These are phyloP conservation scores for Tulasnella sp. DNA, from an alignment of 768 basidiomycete genomes.

Conservation along the genomic window DNA sequence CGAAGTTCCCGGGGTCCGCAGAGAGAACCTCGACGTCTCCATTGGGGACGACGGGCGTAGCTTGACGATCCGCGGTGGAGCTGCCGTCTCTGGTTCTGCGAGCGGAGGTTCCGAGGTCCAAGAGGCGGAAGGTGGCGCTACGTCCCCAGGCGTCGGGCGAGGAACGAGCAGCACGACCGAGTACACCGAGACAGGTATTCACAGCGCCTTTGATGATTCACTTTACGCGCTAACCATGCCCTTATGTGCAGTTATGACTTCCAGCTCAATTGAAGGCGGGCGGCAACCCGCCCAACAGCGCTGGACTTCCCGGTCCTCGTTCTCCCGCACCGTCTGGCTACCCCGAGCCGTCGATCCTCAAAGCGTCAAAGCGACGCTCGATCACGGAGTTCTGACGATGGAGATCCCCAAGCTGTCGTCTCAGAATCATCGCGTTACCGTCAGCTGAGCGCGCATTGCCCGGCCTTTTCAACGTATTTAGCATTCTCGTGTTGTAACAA, in stretches of 20 bases:
- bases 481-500: neutral
- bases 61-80: conserved; percentile 8
- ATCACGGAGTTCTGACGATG: conserved; percentile 15
- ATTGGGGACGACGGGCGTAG: conserved; percentile 12
- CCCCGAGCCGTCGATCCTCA: conserved; percentile 13
- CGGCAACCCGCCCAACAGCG: neutral
- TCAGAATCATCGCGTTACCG: neutral
- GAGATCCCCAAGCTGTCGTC: conserved; percentile 11
- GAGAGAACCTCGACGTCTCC: conserved; percentile 7
- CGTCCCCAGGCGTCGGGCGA: neutral
- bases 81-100: neutral
- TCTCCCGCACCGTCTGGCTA: conserved; percentile 16
- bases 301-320: neutral
- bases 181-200: neutral
- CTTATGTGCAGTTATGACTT: neutral
- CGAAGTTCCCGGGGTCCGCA: conserved; percentile 14
- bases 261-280: neutral
- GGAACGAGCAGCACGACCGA: neutral
- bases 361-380: conserved; percentile 13
- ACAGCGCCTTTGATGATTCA: neutral
- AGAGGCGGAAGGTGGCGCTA: neutral
- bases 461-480: too few relatives aligned
- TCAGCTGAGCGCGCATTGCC: neutral
- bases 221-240: neutral
- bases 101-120: neutral